phyloP scores from a whole-genome alignment of 108 stramenopile species.

The Mediolabrus comicus region DNA sequence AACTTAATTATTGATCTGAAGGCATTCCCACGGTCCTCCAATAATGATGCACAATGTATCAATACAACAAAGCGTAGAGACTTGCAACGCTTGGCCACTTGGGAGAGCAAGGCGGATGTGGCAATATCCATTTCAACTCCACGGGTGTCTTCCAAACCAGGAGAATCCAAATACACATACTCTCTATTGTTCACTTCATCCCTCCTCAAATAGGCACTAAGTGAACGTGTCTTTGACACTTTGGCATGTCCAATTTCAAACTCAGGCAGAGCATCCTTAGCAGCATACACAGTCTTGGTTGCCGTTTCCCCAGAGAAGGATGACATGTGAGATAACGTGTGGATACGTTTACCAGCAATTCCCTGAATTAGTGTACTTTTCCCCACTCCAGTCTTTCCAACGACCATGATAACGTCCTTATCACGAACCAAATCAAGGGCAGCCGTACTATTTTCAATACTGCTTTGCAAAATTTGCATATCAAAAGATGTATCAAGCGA shows the following conservation, averaged over 20 bases:
- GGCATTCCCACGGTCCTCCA: constrained; percentile 64
- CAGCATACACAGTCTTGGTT: constrained; percentile 46
- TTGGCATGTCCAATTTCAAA: constrained; percentile 66
- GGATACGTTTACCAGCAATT: constrained; percentile 54
- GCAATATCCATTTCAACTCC: constrained; percentile 64
- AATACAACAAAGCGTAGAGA: constrained; percentile 53
- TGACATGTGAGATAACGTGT: constrained; percentile 14
- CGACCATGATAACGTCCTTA: constrained; percentile 46
- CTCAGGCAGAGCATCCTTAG: constrained; percentile 37
- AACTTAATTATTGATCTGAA: constrained; percentile 54
- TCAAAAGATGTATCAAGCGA: constrained; percentile 31
- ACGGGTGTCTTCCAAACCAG: constrained; percentile 62
- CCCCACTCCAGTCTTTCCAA: constrained; percentile 58
- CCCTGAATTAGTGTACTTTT: constrained; percentile 57
- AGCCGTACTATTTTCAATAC: constrained; percentile 40
- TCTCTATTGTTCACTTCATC: constrained; percentile 4
- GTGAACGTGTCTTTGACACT: constrained; percentile 48
- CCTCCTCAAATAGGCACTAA: constrained; percentile 34
- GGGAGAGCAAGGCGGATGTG: constrained; percentile 51
- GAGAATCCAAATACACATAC: constrained; percentile 54
- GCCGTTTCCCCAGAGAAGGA: constrained; percentile 33
- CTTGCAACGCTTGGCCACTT: constrained; percentile 55
- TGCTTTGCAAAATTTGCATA: constrained; percentile 40
- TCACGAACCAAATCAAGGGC: constrained; percentile 42
- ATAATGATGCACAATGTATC: constrained; percentile 56